Evolutionary conservation across 768 basidiomycete species (phyloP), one percentile per base, ranked within the genome.

Genomic region (Ramaria rubella): DNA sequence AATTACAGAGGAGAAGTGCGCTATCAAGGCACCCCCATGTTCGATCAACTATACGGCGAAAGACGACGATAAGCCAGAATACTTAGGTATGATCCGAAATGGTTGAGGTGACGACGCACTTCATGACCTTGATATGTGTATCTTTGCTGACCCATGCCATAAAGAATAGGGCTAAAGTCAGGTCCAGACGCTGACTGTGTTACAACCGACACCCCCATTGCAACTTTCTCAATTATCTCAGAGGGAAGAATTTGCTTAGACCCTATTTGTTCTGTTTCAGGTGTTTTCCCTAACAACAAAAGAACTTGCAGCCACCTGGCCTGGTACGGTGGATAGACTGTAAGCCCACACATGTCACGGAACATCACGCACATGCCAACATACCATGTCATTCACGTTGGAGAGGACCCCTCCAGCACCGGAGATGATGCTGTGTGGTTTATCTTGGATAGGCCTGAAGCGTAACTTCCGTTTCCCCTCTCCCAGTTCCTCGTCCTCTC

Each of bases 401-500:
- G 77, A 74, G 24, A 77, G 73, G 21, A 79, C 42, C 1, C 76
- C 78, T 4, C 73, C 75, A 0, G 76, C 58, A 5, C 76, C 76
- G 2, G 74, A 70, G 17, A 62, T 59, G 15, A 68, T 24, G 4
- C 19, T n/a, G 3, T 8, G 7, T 19, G 15, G 12, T 11, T 23
- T 70, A 1, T 56, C 59, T 15, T 72, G 72, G 0, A 76, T 24
- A 19, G 51, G 51, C 33, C 21, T 52, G 51, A 36, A 52, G 19
- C 7, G 24, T 23, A 38, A 4, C 1, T 21, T 38, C 34, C 24
- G 23, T 38, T 42, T 8, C 63, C 21, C 68, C 59, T 23, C 73
- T 59, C 0, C 73, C 71, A 12, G 56, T 58, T 19, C 31, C 48
- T 26, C 1, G 67, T 63, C 72, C 72, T 75, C 1, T 64, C 63